Conservation (phyloP, 1,139 yeast species). For the Suhomyces taliae region DNA sequence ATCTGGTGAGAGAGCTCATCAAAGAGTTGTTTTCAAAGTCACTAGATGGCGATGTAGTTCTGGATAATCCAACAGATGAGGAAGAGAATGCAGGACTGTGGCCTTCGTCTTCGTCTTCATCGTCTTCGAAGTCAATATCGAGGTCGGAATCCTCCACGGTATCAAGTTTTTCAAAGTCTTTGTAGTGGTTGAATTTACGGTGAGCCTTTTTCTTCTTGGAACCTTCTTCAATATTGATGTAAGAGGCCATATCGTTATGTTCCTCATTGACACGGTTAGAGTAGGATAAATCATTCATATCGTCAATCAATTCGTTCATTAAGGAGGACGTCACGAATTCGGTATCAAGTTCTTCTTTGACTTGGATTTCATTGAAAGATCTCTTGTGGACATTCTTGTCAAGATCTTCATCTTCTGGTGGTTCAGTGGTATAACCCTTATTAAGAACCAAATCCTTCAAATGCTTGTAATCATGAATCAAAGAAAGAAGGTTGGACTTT, state of each 20-base stretch:
- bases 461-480: constrained; percentile 45
- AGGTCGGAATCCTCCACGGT: constrained; percentile 19
- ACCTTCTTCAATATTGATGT: constrained; percentile 6
- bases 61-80: constrained; percentile 32
- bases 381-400: constrained; percentile 23
- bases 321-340: constrained; percentile 17
- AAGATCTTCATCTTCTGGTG: constrained; percentile 7
- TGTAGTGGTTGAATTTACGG: constrained; percentile 14
- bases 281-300: constrained; percentile 30
- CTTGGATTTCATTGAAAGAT: constrained; percentile 25
- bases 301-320: constrained; percentile 28
- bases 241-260: constrained; percentile 1
- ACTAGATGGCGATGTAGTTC: constrained; percentile 42
- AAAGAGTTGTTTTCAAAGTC: constrained; percentile 37
- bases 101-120: constrained; percentile 22
- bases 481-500: constrained; percentile 36
- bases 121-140: constrained; percentile 26
- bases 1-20: constrained; percentile 43
- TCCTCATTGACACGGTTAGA: background rate
- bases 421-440: constrained; percentile 15
- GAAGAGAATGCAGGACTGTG: constrained; percentile 9
- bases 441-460: constrained; percentile 35
- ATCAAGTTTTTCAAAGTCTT: constrained; percentile 18
- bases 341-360: constrained; percentile 9
- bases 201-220: constrained; percentile 9